Percentiles rank a stretch among this genome's conserved stretches.
phyloP scores from a whole-genome alignment of 2,329 filamentous ascomycete genomes.

The Pyrenochaeta sp. region DNA sequence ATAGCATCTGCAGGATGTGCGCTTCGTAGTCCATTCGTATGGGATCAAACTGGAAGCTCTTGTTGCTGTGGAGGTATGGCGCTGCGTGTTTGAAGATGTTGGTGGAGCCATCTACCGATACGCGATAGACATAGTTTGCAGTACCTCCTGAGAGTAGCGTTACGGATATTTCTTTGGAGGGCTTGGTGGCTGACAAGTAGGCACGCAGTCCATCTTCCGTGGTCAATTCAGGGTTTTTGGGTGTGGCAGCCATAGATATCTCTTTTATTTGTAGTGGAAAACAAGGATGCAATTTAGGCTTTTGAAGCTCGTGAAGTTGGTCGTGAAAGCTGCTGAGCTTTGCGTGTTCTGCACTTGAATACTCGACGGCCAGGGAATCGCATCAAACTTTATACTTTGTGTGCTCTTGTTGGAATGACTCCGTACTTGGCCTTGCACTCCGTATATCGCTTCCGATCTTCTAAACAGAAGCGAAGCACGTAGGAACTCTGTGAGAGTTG shows the following conservation, averaged over 20 bases:
- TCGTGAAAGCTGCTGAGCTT: too few species aligned
- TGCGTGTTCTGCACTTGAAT: too few species aligned
- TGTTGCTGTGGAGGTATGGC: constrained; percentile 33
- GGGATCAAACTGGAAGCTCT: constrained; percentile 32
- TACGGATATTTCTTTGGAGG: constrained; percentile 8
- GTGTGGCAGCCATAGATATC: too few species aligned
- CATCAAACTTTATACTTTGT: too few species aligned
- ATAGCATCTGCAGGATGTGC: constrained; percentile 27
- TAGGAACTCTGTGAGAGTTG: not conserved
- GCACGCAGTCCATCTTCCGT: constrained; percentile 24
- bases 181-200: constrained; percentile 23
- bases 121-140: constrained; percentile 48
- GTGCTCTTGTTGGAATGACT: too few species aligned
- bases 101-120: constrained; percentile 19
- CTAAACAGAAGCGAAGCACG: not conserved
- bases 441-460: not conserved
- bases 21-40: constrained; percentile 47
- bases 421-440: not conserved
- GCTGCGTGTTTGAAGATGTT: constrained; percentile 47
- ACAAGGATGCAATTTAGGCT: too few species aligned
- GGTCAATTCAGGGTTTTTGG: constrained; percentile 28
- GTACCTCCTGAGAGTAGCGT: constrained; percentile 40
- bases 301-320: too few species aligned
- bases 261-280: too few species aligned
- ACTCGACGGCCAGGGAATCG: too few species aligned